Evolutionary conservation across 805 yeast genomes (phyloP).

Genomic region (Wickerhamomyces strasburgensis): DNA sequence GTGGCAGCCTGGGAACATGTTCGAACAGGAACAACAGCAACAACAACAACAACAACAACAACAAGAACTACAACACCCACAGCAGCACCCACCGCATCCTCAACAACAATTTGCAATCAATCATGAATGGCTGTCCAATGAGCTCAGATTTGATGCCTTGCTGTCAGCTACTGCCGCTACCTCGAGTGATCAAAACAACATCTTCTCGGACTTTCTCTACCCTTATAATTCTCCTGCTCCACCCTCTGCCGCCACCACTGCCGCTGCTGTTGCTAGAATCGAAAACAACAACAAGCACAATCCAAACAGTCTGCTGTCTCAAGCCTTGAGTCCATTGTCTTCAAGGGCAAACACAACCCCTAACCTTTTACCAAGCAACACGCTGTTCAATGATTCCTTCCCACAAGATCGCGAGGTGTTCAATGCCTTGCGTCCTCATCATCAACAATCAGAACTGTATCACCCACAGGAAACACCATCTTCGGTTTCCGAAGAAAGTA

Average conservation of each 20-base stretch:
- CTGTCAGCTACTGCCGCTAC: slow-evolving; percentile 65
- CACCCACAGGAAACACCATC: background rate
- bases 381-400: slow-evolving; percentile 9
- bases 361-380: too few species aligned
- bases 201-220: slow-evolving; percentile 50
- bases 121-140: slow-evolving; percentile 63
- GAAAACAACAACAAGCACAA: background rate
- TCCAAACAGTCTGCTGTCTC: background rate
- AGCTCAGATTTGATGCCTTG: slow-evolving; percentile 65
- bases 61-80: too few species aligned
- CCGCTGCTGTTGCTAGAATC: background rate
- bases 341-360: too few species aligned
- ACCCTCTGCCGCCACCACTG: background rate
- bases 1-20: slow-evolving; percentile 14
- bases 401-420: slow-evolving; percentile 25
- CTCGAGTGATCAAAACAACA: slow-evolving; percentile 47
- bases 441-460: slow-evolving; percentile 2
- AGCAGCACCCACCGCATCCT: too few species aligned
- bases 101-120: slow-evolving; percentile 13
- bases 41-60: too few species aligned
- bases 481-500: background rate
- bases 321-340: too few species aligned
- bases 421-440: slow-evolving; percentile 21
- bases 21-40: slow-evolving; percentile 17
- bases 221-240: slow-evolving; percentile 13